A percentile compares a stretch with the other conserved stretches of the same genome.
Evolutionary conservation across 306 rosid species (phyloP).

Genomic region (Cajanus cajan): DNA sequence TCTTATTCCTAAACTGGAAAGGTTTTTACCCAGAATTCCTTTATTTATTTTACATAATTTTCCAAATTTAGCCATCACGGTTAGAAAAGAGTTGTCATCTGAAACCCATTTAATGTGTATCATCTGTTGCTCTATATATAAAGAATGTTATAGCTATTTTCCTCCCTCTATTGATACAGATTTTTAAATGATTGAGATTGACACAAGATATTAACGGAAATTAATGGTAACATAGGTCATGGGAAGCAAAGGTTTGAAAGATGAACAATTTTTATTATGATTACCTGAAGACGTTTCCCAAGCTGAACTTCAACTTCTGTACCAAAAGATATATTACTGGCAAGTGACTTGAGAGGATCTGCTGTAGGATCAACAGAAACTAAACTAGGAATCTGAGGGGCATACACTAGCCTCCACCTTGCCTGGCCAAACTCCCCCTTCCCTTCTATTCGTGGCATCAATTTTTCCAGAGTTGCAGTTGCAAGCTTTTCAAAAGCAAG

Average conservation of each 20-base stretch:
- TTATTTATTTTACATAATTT: background rate
- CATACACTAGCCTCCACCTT: slow-evolving; percentile 90
- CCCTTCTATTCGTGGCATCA: slow-evolving; percentile 98
- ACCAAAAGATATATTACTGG: slow-evolving; percentile 89
- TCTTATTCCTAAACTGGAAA: background rate
- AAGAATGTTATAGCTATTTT: background rate
- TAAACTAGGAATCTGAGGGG: slow-evolving; percentile 88
- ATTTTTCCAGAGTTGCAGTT: slow-evolving; percentile 84
- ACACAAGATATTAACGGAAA: background rate
- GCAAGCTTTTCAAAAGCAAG: slow-evolving; percentile 88
- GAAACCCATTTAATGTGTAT: background rate
- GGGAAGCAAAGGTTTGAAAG: background rate
- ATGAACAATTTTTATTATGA: slow-evolving; percentile 4
- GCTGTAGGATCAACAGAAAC: slow-evolving; percentile 80
- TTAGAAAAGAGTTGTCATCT: background rate
- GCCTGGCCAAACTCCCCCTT: slow-evolving; percentile 94
- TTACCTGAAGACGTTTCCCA: slow-evolving; percentile 91
- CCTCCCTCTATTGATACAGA: background rate
- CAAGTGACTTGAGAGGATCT: slow-evolving; percentile 85
- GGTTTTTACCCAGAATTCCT: background rate
- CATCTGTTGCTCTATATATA: background rate
- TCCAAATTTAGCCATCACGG: background rate
- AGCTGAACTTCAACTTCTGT: slow-evolving; percentile 95
- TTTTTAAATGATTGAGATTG: background rate
- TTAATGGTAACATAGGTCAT: background rate